A percentile compares a stretch with the other conserved stretches of the same genome.
phyloP scores from a whole-genome alignment of 2,329 filamentous ascomycete genomes.

The Teratosphaeria epicoccoides region DNA sequence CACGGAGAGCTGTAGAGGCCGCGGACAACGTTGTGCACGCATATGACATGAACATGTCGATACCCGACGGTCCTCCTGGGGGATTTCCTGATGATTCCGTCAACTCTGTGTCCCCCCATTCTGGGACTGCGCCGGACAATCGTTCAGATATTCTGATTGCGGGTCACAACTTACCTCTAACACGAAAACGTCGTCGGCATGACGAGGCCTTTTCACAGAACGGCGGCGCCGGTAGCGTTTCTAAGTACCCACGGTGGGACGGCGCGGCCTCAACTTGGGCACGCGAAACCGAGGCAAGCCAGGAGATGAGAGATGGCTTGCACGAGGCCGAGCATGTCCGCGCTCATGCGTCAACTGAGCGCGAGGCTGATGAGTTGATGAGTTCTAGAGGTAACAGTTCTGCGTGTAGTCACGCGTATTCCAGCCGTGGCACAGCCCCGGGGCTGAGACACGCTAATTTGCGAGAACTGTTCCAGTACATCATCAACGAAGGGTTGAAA shows the following conservation, averaged over 20 bases:
- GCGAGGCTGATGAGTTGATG: conserved; percentile 3
- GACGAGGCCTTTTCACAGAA: conserved; percentile 25
- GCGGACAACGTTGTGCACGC: conserved; percentile 67
- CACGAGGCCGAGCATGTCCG: conserved; percentile 20
- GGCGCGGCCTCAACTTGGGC: conserved; percentile 11
- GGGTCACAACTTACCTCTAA: conserved; percentile 31
- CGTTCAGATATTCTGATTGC: conserved; percentile 35
- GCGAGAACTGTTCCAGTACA: conserved; percentile 40
- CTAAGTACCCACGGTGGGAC: conserved; percentile 16
- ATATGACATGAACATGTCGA: conserved; percentile 64
- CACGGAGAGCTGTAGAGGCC: conserved; percentile 59
- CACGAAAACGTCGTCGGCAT: conserved; percentile 34
- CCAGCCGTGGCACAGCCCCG: conserved; percentile 30
- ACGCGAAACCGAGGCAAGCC: conserved; percentile 11
- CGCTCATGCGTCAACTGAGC: conserved; percentile 5
- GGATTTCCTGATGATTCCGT: conserved; percentile 15
- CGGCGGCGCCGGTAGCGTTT: conserved; percentile 14
- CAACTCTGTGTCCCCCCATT: conserved; percentile 18
- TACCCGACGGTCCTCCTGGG: conserved; percentile 50
- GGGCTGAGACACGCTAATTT: conserved; percentile 39
- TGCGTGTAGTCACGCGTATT: not conserved
- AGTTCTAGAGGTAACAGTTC: not conserved
- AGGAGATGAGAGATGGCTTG: conserved; percentile 18
- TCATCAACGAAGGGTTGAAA: conserved; percentile 43
- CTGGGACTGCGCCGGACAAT: conserved; percentile 18